Conservation (phyloP, 805 yeast species). For the Nakazawaea ambrosiae region DNA sequence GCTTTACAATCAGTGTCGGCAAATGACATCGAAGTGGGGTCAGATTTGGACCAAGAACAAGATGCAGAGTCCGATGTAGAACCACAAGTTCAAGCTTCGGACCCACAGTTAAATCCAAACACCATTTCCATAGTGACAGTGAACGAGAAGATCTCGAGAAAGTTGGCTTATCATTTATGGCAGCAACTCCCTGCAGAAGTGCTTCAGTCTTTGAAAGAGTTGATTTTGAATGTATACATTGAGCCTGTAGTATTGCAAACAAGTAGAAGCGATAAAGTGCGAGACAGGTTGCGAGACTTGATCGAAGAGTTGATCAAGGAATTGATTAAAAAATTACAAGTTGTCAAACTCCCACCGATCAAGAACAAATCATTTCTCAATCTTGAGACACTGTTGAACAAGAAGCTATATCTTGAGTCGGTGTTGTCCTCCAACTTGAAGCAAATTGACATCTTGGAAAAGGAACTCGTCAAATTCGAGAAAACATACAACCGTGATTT, state of each 20-base stretch:
- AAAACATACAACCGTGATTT: slow-evolving; percentile 2
- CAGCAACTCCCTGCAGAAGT: slow-evolving; percentile 2
- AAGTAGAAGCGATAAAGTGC: slow-evolving; percentile 5
- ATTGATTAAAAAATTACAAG: neutral
- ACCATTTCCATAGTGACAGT: slow-evolving; percentile 4
- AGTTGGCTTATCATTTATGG: slow-evolving; percentile 8
- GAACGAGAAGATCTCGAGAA: slow-evolving; percentile 3
- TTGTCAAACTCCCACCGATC: slow-evolving; percentile 4
- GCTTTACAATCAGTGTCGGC: too few relatives aligned
- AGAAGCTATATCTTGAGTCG: slow-evolving; percentile 9
- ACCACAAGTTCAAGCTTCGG: too few relatives aligned
- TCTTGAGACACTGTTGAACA: neutral
- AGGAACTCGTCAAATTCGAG: slow-evolving; percentile 7
- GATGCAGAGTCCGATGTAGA: too few relatives aligned
- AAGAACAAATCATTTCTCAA: neutral
- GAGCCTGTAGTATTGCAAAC: slow-evolving; percentile 8
- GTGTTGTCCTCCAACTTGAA: slow-evolving; percentile 9
- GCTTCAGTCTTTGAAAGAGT: neutral
- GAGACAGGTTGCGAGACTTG: slow-evolving; percentile 7
- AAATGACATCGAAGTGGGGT: too few relatives aligned
- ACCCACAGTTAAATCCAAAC: neutral
- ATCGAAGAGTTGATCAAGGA: slow-evolving; percentile 3
- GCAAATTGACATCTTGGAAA: slow-evolving; percentile 7
- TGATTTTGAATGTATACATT: slow-evolving; percentile 3
- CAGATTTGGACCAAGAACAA: too few relatives aligned